Conservation (phyloP, 1,284 basidiomycete species). For the Cryptococcus amylolentus region DNA sequence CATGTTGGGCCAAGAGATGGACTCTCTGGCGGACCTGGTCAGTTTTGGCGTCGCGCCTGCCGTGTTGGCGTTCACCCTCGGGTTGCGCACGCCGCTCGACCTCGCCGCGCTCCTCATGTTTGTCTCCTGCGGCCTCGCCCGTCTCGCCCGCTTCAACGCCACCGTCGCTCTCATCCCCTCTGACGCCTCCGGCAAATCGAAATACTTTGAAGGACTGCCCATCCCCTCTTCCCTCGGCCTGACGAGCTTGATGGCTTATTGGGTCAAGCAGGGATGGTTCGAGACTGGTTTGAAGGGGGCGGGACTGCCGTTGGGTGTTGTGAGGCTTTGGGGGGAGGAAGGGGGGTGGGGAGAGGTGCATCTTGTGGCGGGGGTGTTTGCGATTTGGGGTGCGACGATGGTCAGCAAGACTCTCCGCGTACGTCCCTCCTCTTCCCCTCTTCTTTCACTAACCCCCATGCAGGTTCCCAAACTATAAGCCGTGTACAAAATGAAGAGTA, state of each 20-base stretch:
- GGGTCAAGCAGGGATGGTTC: constrained; percentile 78
- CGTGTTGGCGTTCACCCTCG: constrained; percentile 84
- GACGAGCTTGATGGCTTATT: constrained; percentile 76
- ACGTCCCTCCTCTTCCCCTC: constrained; percentile 15
- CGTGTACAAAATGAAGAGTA: neutral
- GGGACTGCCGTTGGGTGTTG: constrained; percentile 65
- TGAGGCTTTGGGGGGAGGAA: constrained; percentile 65
- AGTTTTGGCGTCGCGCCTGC: constrained; percentile 96
- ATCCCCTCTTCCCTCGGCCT: constrained; percentile 87
- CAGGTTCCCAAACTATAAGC: constrained; percentile 15
- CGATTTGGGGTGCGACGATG: constrained; percentile 85
- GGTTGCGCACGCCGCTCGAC: constrained; percentile 85
- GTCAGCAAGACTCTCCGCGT: constrained; percentile 88
- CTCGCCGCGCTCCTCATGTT: constrained; percentile 81
- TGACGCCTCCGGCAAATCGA: constrained; percentile 77
- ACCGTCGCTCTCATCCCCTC: constrained; percentile 94
- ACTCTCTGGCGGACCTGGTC: constrained; percentile 93
- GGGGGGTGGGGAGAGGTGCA: constrained; percentile 79
- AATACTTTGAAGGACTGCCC: constrained; percentile 96
- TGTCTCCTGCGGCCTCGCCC: constrained; percentile 92
- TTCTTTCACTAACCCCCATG: neutral
- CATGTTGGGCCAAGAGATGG: constrained; percentile 97
- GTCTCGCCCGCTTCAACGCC: constrained; percentile 96
- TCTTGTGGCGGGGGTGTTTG: constrained; percentile 67
- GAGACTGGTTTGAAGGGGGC: constrained; percentile 44